phyloP scores from a whole-genome alignment of 2,329 filamentous ascomycete species.

The Arthrobotrys sphaeroides region DNA sequence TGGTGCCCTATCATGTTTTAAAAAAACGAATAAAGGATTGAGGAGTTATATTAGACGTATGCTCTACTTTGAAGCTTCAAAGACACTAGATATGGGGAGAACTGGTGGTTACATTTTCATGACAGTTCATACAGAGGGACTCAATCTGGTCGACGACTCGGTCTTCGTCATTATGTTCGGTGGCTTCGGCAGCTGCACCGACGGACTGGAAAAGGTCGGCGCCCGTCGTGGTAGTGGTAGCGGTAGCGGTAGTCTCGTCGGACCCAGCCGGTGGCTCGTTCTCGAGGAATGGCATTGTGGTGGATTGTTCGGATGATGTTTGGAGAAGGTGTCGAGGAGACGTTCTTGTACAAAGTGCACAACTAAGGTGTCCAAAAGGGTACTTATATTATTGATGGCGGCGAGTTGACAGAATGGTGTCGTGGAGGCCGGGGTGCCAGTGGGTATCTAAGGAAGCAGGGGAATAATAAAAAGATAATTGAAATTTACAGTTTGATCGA shows the following conservation, averaged over 20 bases:
- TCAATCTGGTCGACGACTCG: conserved; percentile 66
- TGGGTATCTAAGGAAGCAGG: too few species aligned
- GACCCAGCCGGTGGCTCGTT: conserved; percentile 14
- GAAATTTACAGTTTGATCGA: not conserved
- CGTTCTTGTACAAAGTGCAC: too few species aligned
- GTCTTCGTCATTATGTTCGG: conserved; percentile 47
- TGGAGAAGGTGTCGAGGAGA: too few species aligned
- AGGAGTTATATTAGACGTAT: conserved; percentile 45
- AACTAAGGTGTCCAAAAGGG: too few species aligned
- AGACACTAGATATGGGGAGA: too few species aligned
- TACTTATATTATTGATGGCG: too few species aligned
- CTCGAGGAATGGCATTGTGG: conserved; percentile 45
- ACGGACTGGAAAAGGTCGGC: conserved; percentile 57
- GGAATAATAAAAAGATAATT: too few species aligned
- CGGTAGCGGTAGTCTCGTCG: conserved; percentile 1
- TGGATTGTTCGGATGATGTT: not conserved
- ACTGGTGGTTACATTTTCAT: conserved; percentile 80
- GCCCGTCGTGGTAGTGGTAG: conserved; percentile 31
- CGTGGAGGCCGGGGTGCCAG: too few species aligned
- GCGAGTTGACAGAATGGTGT: too few species aligned
- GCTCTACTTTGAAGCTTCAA: too few species aligned
- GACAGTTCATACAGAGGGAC: conserved; percentile 87
- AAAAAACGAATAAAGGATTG: too few species aligned
- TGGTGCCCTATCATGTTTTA: conserved; percentile 77
- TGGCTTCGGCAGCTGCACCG: conserved; percentile 55